Evolutionary conservation across 805 yeast genomes (phyloP).

Genomic region (Yarrowia sp.): DNA sequence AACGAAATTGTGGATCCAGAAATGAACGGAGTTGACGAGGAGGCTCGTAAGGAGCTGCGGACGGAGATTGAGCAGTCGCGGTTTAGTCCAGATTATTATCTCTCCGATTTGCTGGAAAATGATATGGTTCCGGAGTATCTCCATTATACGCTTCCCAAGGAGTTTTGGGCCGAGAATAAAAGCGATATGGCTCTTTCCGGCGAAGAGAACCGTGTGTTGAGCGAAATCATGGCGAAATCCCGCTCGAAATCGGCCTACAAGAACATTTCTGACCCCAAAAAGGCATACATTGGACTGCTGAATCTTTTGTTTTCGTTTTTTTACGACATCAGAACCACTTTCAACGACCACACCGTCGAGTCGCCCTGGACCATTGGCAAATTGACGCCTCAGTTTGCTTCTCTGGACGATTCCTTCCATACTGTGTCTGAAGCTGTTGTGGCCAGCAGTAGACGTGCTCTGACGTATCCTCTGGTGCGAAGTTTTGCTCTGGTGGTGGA

Average conservation of each 20-base stretch:
- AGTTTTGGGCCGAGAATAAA: conserved; percentile 1
- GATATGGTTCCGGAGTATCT: conserved; percentile 50
- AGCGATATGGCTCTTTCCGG: conserved; percentile 6
- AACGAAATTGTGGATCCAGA: conserved; percentile 87
- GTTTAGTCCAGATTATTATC: conserved; percentile 86
- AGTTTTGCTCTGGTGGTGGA: conserved; percentile 55
- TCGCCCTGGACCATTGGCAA: conserved; percentile 95
- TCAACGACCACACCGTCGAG: conserved; percentile 71
- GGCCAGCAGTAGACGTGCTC: conserved; percentile 66
- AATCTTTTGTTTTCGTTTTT: conserved; percentile 68
- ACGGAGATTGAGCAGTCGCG: conserved; percentile 62
- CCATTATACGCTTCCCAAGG: conserved; percentile 30
- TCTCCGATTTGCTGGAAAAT: conserved; percentile 67
- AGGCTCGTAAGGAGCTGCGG: conserved; percentile 64
- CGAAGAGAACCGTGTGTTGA: conserved; percentile 6
- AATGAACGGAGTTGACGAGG: conserved; percentile 43
- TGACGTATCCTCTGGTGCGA: conserved; percentile 77
- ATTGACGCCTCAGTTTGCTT: conserved; percentile 70
- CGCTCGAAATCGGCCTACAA: conserved; percentile 36
- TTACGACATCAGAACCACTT: conserved; percentile 72
- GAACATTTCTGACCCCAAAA: conserved; percentile 42
- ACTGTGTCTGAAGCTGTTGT: conserved; percentile 53
- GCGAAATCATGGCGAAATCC: conserved; percentile 2
- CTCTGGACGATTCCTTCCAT: conserved; percentile 51
- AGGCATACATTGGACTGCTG: conserved; percentile 60